Percentiles rank a stretch among this genome's conserved stretches.
phyloP scores from a whole-genome alignment of 768 basidiomycete species.

The Tulasnella sp. region DNA sequence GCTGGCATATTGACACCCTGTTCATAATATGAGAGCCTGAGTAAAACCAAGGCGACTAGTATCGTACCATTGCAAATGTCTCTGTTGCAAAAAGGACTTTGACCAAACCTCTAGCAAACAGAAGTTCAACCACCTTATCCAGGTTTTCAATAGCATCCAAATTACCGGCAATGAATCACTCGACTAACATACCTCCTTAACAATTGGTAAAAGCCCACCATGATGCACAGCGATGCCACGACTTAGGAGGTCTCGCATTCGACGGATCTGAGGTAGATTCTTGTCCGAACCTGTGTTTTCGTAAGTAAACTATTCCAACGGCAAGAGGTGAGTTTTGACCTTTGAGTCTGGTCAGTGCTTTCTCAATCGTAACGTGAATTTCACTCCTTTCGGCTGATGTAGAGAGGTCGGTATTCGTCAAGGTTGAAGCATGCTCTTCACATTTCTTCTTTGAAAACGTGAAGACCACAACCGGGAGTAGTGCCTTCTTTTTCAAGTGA shows the following conservation, averaged over 20 bases:
- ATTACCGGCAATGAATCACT: slow-evolving; percentile 7
- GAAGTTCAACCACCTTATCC: slow-evolving; percentile 77
- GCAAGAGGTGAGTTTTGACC: slow-evolving; percentile 33
- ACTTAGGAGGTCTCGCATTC: slow-evolving; percentile 78
- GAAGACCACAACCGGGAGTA: slow-evolving; percentile 92
- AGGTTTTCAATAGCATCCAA: slow-evolving; percentile 4
- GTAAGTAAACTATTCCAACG: neutral
- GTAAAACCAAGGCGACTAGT: neutral
- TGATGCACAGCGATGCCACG: slow-evolving; percentile 97
- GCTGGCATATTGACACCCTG: slow-evolving; percentile 99
- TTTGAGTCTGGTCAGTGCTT: slow-evolving; percentile 80
- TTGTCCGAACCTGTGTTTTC: slow-evolving; percentile 64
- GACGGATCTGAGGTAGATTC: slow-evolving; percentile 80
- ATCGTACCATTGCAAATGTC: slow-evolving; percentile 91
- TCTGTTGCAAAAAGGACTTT: slow-evolving; percentile 97
- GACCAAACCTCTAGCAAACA: slow-evolving; percentile 90
- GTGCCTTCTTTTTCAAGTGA: slow-evolving; percentile 66
- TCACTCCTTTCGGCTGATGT: slow-evolving; percentile 90
- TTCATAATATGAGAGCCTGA: neutral
- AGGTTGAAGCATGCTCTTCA: slow-evolving; percentile 86
- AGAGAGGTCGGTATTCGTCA: slow-evolving; percentile 80
- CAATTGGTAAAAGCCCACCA: slow-evolving; percentile 87
- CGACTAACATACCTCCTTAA: slow-evolving; percentile 68
- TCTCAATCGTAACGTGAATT: slow-evolving; percentile 87
- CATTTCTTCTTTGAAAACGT: slow-evolving; percentile 95